Evolutionary conservation across 805 yeast species (phyloP), one percentile per base, ranked within the genome.

Genomic region (Saturnispora sanitii): DNA sequence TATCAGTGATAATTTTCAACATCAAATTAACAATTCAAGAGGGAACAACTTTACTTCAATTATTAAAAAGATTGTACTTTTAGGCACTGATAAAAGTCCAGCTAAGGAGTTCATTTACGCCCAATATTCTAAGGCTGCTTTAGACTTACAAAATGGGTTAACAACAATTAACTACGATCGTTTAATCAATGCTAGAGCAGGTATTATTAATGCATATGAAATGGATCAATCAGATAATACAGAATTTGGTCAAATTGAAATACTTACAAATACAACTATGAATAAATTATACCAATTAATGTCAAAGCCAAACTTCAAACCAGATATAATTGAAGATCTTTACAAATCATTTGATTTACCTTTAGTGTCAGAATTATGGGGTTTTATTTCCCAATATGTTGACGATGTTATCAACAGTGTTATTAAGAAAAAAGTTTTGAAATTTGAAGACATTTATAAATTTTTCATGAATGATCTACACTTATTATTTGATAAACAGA

Each of bases 81-180:
- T 82, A 26, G 81, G 78, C n/a, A 68, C 72, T 2, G 78, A 74
- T 42, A 56, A 55, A 32, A 79, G 76, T 53, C 90, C 90, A 4
- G 72, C 81, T 5, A 54, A 67, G 18, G 75, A 70, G 40, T 82
- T 86, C 77, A 67, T 82, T 22, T 62, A 68, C 32, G 58, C 70
- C 16, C 79, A 71, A 50, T 66, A 68, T 35, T 60, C 62, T 19
- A 55, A 54, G 16, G 64, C 75, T 44, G 55, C 59, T 6, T 47
- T 51, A 2, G 58, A 61, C 38, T 57, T 75, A 23, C 59, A 61
- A 18, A 66, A 68, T 17, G 63, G 57, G 12, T 31, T 63, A 4
- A 69, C 71, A 21, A 58, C 58, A 16, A 68, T 67, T 37, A 63
- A 67, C 44, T 54, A 63, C 27, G 58, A 55, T 13, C 65, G 68